Conservation (phyloP, 208 protist species). For the Wallacemonas rigidus region DNA sequence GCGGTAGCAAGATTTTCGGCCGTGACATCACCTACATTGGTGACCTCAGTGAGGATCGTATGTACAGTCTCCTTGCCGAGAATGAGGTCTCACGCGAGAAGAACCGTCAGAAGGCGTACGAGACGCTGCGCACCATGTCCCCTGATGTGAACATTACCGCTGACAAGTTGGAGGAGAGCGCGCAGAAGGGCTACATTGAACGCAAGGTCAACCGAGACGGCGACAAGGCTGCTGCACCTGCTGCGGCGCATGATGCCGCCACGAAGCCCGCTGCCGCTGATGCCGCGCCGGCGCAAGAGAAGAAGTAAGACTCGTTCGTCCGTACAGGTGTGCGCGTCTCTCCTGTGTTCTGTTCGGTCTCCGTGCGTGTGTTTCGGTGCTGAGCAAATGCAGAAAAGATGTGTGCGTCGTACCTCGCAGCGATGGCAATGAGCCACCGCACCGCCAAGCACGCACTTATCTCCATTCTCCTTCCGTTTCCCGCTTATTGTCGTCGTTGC, state of each 20-base stretch:
- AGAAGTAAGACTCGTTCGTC: no score
- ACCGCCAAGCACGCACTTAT: no score
- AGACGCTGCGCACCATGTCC: constrained; percentile 44
- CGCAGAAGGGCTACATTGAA: constrained; percentile 36
- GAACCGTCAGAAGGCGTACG: constrained; percentile 40
- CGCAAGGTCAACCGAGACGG: constrained; percentile 26
- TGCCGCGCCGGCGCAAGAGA: background rate
- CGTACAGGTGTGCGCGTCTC: no score
- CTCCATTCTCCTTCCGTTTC: no score
- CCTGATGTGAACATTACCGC: constrained; percentile 44
- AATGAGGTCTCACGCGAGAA: constrained; percentile 68
- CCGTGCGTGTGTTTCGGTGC: no score
- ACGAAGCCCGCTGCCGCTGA: background rate
- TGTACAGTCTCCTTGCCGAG: constrained; percentile 59
- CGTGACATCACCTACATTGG: constrained; percentile 87
- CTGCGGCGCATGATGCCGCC: background rate
- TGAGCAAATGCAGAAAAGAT: no score
- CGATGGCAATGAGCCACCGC: no score
- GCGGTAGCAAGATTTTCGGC: constrained; percentile 74
- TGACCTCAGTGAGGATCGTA: constrained; percentile 75
- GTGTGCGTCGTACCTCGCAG: no score
- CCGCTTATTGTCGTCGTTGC: no score
- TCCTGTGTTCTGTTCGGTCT: no score
- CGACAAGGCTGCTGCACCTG: background rate
- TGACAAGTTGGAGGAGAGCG: constrained; percentile 35